Evolutionary conservation across 75 land plant species (phyloP).

Genomic region (Selaginella moellendorffii): DNA sequence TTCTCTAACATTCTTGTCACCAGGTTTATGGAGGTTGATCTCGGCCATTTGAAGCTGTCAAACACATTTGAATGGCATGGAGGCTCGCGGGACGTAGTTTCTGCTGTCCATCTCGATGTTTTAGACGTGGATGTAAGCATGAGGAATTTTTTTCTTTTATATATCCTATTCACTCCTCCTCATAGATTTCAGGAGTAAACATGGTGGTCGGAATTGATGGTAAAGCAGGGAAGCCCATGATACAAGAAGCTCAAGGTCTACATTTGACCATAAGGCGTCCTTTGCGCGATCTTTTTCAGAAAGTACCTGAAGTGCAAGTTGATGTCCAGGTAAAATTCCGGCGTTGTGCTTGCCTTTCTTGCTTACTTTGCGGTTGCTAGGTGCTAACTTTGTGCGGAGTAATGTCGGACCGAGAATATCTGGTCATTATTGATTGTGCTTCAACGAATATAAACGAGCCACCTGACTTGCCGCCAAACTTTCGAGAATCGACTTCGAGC

Average conservation of each 20-base stretch:
- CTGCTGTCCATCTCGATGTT: conserved; percentile 88
- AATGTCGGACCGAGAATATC: conserved; percentile 79
- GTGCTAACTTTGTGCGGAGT: conserved; percentile 52
- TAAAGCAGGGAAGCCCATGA: conserved; percentile 66
- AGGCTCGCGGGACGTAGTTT: conserved; percentile 40
- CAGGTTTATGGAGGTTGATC: conserved; percentile 95
- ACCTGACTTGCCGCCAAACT: conserved; percentile 75
- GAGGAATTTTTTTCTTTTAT: not conserved
- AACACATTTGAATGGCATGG: conserved; percentile 90
- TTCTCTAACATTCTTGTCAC: no score
- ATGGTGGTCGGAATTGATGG: conserved; percentile 82
- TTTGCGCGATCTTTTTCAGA: conserved; percentile 81
- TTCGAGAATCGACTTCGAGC: conserved; percentile 27
- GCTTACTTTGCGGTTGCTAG: conserved; percentile 26
- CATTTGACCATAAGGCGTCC: conserved; percentile 61
- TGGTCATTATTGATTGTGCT: conserved; percentile 60
- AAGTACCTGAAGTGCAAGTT: conserved; percentile 72
- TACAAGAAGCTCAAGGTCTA: conserved; percentile 55
- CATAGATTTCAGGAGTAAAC: conserved; percentile 78
- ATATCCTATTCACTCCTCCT: not conserved
- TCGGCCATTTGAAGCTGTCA: conserved; percentile 50
- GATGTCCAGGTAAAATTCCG: conserved; percentile 60
- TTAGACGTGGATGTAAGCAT: conserved; percentile 75
- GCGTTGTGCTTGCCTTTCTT: no score
- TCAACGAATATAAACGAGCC: conserved; percentile 55